Base-by-base conservation (phyloP, 75 land plant genomes). In the Pseudotsuga menziesii region DNA sequence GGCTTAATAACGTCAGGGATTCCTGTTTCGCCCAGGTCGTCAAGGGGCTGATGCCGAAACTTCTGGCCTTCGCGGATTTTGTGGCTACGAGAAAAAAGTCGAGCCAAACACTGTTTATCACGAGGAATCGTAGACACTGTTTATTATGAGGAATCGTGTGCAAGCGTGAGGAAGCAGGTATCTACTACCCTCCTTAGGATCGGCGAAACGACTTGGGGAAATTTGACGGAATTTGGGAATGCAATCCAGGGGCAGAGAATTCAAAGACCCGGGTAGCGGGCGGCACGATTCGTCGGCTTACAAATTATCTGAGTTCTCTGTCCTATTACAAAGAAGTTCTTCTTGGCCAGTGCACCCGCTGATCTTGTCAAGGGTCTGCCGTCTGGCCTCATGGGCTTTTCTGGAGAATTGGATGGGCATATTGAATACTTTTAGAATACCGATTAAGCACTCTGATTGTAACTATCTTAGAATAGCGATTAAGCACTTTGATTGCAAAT, bases 51-150 rank as follows among this genome's bases (percentile, higher is more conserved):
- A 82, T 86, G 36, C 13, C 85, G 66, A 89, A 89, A 76, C 87
- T 93, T 13, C 83, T 93, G 29, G 84, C 78, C 72, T 89, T 91
- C 76, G 90, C 78, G 5, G 90, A 89, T 41, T 93, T 91, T 39
- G 69, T 93, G 2, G 84, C 89, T 9, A 82, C 85, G 19, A 82
- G 87, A 2, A 80, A 81, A 4, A 80, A 76, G 12, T 22, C 61
- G 14, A 82, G 88, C 54, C 90, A 93, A 56, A 91, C 80, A 76
- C 62, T 92, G 35, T 75, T 81, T 41, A 83, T n/a, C n/a, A n/a
- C n/a, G n/a, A n/a, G n/a, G 90, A 25, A 83, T 88, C 0, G 83
- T n/a, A n/a, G n/a, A 87, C 9, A 66, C 78, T 8, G 79, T 80
- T 41, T 93, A 87, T 84, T 81, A 82, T 19, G 80, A 61, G n/a